These are phyloP conservation scores for Coniochaeta sp. DNA, from an alignment of 2,329 filamentous ascomycete genomes.

Conservation along the genomic window DNA sequence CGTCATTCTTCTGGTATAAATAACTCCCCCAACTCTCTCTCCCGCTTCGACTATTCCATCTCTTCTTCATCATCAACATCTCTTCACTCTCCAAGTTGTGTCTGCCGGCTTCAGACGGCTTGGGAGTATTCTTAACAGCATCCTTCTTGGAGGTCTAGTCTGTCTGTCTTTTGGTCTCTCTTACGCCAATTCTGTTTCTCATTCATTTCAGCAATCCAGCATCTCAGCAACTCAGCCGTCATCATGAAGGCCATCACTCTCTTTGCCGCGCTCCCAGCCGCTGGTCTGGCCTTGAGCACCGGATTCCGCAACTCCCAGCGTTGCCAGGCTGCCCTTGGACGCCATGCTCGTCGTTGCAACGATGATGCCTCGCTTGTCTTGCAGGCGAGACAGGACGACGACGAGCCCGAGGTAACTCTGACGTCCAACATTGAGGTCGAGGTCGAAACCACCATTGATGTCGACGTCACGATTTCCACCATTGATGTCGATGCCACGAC, in stretches of 20 bases:
- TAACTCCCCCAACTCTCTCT: neutral
- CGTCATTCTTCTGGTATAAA: neutral
- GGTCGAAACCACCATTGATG: neutral
- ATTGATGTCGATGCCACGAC: neutral
- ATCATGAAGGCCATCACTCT: constrained; percentile 1
- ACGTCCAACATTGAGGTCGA: neutral
- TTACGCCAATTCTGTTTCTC: neutral
- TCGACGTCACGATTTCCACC: too few relatives aligned
- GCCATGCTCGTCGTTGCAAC: neutral
- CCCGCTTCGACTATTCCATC: neutral
- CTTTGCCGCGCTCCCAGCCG: neutral
- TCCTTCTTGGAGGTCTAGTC: neutral
- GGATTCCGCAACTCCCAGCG: neutral
- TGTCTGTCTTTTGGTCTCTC: constrained; percentile 2
- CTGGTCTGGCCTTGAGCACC: neutral
- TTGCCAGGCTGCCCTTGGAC: neutral
- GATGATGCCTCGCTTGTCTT: neutral
- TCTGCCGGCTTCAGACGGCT: neutral
- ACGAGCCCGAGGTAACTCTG: neutral
- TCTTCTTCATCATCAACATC: neutral
- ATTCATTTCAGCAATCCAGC: neutral
- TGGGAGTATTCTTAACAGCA: constrained; percentile 1
- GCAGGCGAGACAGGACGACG: neutral
- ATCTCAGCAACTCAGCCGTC: neutral
- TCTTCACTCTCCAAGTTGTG: neutral